A percentile compares a stretch with the other conserved stretches of the same genome.
Conservation (phyloP, 768 basidiomycete species). For the Kwoniella sp. region DNA sequence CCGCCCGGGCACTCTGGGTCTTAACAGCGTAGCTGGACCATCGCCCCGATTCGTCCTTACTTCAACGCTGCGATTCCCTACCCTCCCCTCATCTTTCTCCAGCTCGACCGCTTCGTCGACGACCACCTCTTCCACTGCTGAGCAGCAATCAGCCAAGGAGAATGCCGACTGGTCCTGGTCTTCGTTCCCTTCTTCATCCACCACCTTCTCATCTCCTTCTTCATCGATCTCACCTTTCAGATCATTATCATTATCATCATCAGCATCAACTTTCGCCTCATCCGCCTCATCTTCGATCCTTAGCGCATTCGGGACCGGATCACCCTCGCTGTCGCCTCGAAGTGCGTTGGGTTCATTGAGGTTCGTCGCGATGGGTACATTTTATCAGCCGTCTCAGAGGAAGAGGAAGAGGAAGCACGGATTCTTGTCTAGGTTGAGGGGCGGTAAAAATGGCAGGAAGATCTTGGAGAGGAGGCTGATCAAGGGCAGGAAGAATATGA, state of each 20-base stretch:
- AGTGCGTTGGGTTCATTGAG: slow-evolving; percentile 51
- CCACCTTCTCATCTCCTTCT: neutral
- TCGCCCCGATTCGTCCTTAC: slow-evolving; percentile 13
- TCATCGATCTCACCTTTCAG: neutral
- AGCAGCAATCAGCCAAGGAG: neutral
- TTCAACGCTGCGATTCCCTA: slow-evolving; percentile 14
- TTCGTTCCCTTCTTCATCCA: neutral
- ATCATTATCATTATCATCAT: slow-evolving; percentile 8
- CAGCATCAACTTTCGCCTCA: slow-evolving; percentile 2
- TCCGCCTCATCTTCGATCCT: slow-evolving; percentile 5
- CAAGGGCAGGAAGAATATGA: slow-evolving; percentile 77
- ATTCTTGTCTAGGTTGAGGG: slow-evolving; percentile 73
- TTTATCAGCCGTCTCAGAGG: slow-evolving; percentile 95
- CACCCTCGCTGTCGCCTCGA: neutral
- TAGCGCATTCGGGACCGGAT: neutral
- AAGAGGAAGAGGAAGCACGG: slow-evolving; percentile 91
- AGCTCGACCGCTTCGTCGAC: neutral
- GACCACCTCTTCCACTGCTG: neutral
- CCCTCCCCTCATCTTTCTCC: slow-evolving; percentile 3
- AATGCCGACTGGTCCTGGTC: neutral
- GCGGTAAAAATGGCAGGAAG: slow-evolving; percentile 65
- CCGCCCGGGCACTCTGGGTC: slow-evolving; percentile 1
- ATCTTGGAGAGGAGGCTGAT: slow-evolving; percentile 69
- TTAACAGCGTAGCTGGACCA: neutral
- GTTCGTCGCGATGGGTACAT: slow-evolving; percentile 62